These are phyloP conservation scores for Kentomonas sorsogonicus DNA, from an alignment of 208 protist species.

Conservation along the genomic window DNA sequence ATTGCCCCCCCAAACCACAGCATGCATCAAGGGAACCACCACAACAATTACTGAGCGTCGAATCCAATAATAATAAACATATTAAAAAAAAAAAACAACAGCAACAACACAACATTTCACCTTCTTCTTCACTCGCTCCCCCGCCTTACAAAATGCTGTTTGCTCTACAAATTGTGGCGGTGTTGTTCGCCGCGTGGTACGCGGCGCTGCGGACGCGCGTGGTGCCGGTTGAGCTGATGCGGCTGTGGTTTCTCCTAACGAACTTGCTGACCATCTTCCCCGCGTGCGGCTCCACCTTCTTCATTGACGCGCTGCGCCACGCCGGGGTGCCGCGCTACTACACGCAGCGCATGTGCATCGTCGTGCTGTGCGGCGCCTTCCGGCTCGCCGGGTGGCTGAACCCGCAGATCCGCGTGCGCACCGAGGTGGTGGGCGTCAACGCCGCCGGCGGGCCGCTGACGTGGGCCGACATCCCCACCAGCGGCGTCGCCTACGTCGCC, in stretches of 20 bases:
- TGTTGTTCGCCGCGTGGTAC: slow-evolving; percentile 27
- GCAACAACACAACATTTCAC: not conserved
- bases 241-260: slow-evolving; percentile 41
- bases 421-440: slow-evolving; percentile 18
- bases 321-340: slow-evolving; percentile 26
- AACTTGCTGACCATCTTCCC: slow-evolving; percentile 25
- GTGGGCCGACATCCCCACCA: slow-evolving; percentile 28
- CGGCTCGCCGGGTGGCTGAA: slow-evolving; percentile 29
- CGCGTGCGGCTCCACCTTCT: slow-evolving; percentile 19
- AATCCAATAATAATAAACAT: not conserved
- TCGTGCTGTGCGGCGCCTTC: slow-evolving; percentile 23
- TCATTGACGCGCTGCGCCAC: slow-evolving; percentile 34
- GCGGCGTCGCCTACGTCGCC: slow-evolving; percentile 25
- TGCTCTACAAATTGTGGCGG: slow-evolving; percentile 16
- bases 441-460: too few relatives aligned
- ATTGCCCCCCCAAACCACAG: not conserved
- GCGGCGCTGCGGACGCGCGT: slow-evolving; percentile 21
- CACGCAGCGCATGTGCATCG: slow-evolving; percentile 22
- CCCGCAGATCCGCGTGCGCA: slow-evolving; percentile 35
- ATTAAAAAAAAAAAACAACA: not conserved
- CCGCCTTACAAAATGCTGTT: not conserved
- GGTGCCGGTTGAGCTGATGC: slow-evolving; percentile 30
- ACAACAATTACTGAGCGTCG: not conserved
- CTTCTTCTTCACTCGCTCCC: too few relatives aligned
- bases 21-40: not conserved